Evolutionary conservation across 2,329 filamentous ascomycete genomes (phyloP).

Genomic region (Orbilia blumenaviensis): DNA sequence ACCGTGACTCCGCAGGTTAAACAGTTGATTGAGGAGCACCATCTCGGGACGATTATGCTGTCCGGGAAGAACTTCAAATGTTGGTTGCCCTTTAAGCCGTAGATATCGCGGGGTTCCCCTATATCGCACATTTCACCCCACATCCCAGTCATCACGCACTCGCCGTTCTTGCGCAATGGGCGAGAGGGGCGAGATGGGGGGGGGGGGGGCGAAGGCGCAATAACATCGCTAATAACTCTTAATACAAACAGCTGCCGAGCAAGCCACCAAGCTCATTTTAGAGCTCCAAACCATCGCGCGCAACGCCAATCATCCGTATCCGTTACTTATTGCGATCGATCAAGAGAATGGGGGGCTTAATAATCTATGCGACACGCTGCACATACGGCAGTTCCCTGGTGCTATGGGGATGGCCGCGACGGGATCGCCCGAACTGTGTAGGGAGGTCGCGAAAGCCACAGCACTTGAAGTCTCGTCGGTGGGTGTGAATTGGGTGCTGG

Average conservation of each 20-base stretch:
- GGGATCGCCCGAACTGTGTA: constrained; percentile 82
- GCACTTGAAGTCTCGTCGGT: constrained; percentile 91
- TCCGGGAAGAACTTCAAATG: constrained; percentile 88
- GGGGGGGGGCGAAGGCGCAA: no score
- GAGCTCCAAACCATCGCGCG: constrained; percentile 93
- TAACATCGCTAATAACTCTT: constrained; percentile 21
- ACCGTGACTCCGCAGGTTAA: constrained; percentile 83
- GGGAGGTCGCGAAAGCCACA: constrained; percentile 89
- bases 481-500: constrained; percentile 94
- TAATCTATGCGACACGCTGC: constrained; percentile 40
- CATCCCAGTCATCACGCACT: constrained; percentile 5
- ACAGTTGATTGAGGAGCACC: constrained; percentile 80
- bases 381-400: constrained; percentile 79
- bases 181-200: no score
- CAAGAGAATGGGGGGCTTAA: constrained; percentile 82
- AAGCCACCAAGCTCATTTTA: constrained; percentile 86
- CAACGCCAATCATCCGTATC: constrained; percentile 86
- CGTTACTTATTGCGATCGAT: constrained; percentile 88
- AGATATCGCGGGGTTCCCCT: constrained; percentile 31
- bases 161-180: constrained; percentile 19
- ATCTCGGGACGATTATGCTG: constrained; percentile 86
- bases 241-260: constrained; percentile 76
- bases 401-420: constrained; percentile 96
- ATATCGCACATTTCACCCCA: constrained; percentile 5
- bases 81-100: constrained; percentile 60